These are phyloP conservation scores for Hsuehochloa calcarea DNA, from an alignment of 176 grass and related monocot species.

Conservation along the genomic window DNA sequence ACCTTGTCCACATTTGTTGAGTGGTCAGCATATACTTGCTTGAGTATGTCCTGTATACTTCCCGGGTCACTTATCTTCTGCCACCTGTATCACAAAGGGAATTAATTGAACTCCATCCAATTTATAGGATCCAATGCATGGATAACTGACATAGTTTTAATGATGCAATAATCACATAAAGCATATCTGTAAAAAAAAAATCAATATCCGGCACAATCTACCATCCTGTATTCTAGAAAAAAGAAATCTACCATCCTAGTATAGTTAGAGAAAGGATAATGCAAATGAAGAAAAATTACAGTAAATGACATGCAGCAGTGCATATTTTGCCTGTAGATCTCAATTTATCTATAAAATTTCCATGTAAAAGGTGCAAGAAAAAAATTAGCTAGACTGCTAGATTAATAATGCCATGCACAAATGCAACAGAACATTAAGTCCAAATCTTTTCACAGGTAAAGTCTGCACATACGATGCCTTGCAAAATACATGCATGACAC, in stretches of 20 bases:
- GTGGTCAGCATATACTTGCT: constrained; percentile 94
- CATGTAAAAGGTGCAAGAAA: neutral
- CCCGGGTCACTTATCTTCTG: constrained; percentile 86
- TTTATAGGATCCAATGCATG: constrained; percentile 10
- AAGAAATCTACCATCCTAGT: neutral
- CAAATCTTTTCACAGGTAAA: constrained; percentile 3
- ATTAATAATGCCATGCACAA: neutral
- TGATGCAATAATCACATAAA: neutral
- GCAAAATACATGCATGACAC: neutral
- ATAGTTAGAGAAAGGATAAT: neutral
- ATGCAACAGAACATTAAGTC: neutral
- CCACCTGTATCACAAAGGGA: constrained; percentile 62
- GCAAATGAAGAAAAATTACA: neutral
- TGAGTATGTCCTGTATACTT: constrained; percentile 78
- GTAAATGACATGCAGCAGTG: neutral
- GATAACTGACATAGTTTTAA: neutral
- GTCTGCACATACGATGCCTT: neutral
- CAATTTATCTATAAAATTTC: neutral
- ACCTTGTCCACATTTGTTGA: constrained; percentile 90
- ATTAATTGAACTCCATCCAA: neutral
- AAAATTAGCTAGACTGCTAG: neutral
- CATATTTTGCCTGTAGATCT: neutral
- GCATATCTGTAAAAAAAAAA: neutral
- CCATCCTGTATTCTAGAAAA: neutral
- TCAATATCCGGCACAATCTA: neutral